Evolutionary conservation across 1,139 yeast species (phyloP).

Genomic region (Eremothecium coryli): DNA sequence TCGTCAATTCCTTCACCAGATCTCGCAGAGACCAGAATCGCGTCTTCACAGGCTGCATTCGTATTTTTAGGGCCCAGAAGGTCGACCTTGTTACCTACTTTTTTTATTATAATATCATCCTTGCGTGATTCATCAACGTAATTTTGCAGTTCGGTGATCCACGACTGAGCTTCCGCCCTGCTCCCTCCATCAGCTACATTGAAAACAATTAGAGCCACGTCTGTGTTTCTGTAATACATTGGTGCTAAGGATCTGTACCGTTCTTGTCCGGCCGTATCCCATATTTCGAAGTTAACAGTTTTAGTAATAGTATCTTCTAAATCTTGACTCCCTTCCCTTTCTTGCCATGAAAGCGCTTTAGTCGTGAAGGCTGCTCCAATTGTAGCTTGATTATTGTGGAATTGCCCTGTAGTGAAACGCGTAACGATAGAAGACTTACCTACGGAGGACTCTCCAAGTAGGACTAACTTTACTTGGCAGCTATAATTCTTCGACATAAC

Average conservation of each 20-base stretch:
- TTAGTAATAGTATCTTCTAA: slow-evolving; percentile 39
- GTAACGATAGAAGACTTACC: slow-evolving; percentile 87
- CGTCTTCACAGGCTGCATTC: slow-evolving; percentile 51
- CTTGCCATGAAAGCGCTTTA: slow-evolving; percentile 62
- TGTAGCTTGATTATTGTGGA: slow-evolving; percentile 87
- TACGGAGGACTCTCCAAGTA: slow-evolving; percentile 91
- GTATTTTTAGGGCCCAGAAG: slow-evolving; percentile 31
- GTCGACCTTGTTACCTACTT: slow-evolving; percentile 78
- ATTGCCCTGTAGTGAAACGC: slow-evolving; percentile 83
- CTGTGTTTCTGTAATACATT: slow-evolving; percentile 80
- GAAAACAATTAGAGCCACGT: slow-evolving; percentile 70
- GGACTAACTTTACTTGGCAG: slow-evolving; percentile 62
- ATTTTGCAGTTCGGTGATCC: slow-evolving; percentile 87
- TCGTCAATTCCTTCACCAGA: slow-evolving; percentile 74
- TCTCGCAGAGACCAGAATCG: slow-evolving; percentile 80
- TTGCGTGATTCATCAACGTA: slow-evolving; percentile 60
- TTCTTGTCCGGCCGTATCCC: slow-evolving; percentile 90
- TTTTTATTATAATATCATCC: slow-evolving; percentile 53
- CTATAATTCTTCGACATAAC: slow-evolving; percentile 6
- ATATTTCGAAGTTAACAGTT: slow-evolving; percentile 68
- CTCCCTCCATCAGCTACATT: slow-evolving; percentile 60
- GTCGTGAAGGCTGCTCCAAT: slow-evolving; percentile 96
- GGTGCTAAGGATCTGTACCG: slow-evolving; percentile 73
- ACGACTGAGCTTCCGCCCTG: slow-evolving; percentile 78
- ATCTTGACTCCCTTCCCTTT: slow-evolving; percentile 2